Conservation (phyloP, 441 rosid genomes). For the Sinapis alba region DNA sequence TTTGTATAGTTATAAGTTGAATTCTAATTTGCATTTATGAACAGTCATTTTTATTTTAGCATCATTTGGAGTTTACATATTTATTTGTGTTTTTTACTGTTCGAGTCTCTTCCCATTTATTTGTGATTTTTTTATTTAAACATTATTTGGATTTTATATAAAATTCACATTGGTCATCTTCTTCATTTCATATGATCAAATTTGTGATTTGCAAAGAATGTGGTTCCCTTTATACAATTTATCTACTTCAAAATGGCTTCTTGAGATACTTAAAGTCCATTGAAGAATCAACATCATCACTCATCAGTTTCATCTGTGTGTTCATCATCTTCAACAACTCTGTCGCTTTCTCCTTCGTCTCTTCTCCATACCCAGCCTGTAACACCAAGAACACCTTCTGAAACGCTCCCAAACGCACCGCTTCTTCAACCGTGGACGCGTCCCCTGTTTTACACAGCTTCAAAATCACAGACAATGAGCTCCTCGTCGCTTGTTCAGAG, state of each 20-base stretch:
- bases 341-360: constrained; percentile 66
- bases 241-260: constrained; percentile 44
- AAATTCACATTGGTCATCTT: background rate
- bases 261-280: constrained; percentile 63
- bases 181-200: background rate
- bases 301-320: constrained; percentile 43
- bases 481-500: constrained; percentile 61
- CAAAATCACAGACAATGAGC: constrained; percentile 56
- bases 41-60: too few species aligned
- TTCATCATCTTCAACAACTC: constrained; percentile 68
- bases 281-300: constrained; percentile 47
- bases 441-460: constrained; percentile 53
- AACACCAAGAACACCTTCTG: constrained; percentile 71
- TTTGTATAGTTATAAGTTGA: background rate
- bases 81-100: background rate
- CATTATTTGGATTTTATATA: background rate
- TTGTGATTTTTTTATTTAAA: background rate
- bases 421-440: constrained; percentile 44
- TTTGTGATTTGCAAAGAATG: background rate
- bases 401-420: constrained; percentile 69
- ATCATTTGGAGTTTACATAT: background rate
- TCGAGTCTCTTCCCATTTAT: too few species aligned
- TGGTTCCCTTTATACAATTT: background rate
- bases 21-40: background rate
- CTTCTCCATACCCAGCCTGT: constrained; percentile 68